Evolutionary conservation across 768 basidiomycete species (phyloP).

Genomic region (Tylopilus vinaceipallidus): DNA sequence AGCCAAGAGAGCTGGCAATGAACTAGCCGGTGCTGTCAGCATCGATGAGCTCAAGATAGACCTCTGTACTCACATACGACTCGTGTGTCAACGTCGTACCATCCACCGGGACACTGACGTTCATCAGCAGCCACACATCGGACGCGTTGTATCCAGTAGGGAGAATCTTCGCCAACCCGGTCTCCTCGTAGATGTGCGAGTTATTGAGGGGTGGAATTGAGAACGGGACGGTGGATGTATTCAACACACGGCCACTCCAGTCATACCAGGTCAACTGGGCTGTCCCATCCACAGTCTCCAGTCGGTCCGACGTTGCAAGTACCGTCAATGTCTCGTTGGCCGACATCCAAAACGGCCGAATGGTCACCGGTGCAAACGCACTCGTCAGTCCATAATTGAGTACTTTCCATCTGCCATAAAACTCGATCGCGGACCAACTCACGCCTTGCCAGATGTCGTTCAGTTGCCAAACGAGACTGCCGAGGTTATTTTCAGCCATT

Average conservation of each 20-base stretch:
- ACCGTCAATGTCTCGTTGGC: slow-evolving; percentile 47
- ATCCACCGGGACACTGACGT: slow-evolving; percentile 45
- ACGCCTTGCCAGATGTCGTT: slow-evolving; percentile 62
- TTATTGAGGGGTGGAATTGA: slow-evolving; percentile 50
- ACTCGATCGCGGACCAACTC: slow-evolving; percentile 55
- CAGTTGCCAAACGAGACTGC: slow-evolving; percentile 57
- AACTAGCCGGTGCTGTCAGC: slow-evolving; percentile 40
- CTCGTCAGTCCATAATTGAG: slow-evolving; percentile 49
- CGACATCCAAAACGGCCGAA: slow-evolving; percentile 58
- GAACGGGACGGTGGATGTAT: slow-evolving; percentile 39
- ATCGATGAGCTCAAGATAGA: background rate
- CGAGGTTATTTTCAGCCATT: slow-evolving; percentile 55
- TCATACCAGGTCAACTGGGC: slow-evolving; percentile 59
- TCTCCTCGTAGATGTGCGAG: slow-evolving; percentile 39
- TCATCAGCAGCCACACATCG: slow-evolving; percentile 53
- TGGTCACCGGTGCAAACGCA: slow-evolving; percentile 45
- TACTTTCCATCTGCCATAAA: slow-evolving; percentile 60
- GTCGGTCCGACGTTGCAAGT: slow-evolving; percentile 49
- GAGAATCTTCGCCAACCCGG: slow-evolving; percentile 45
- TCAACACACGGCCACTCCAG: slow-evolving; percentile 45
- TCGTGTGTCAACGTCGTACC: slow-evolving; percentile 45
- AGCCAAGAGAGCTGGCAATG: slow-evolving; percentile 47
- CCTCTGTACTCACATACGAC: slow-evolving; percentile 43
- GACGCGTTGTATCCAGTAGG: slow-evolving; percentile 38
- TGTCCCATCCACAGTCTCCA: slow-evolving; percentile 43